Evolutionary conservation across 208 protist genomes (phyloP).

Genomic region (Wallacemonas sp.): DNA sequence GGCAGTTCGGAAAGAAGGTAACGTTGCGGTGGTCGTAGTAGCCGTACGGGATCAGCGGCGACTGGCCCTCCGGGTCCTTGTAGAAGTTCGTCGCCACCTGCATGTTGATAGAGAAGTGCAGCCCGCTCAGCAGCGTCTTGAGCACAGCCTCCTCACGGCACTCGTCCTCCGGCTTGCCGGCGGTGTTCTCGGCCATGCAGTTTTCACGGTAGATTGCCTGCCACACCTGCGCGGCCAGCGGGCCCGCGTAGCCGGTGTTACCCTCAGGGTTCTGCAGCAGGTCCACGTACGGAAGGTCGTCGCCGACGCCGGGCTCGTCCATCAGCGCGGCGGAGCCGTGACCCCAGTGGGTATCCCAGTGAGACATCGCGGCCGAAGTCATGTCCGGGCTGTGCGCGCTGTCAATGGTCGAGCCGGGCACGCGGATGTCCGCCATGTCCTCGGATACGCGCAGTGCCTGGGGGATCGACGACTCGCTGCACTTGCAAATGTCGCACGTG

Average conservation of each 20-base stretch:
- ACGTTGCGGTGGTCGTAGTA: slow-evolving; percentile 81
- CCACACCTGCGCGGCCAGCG: slow-evolving; percentile 77
- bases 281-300: slow-evolving; percentile 75
- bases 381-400: slow-evolving; percentile 12
- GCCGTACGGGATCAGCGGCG: slow-evolving; percentile 46
- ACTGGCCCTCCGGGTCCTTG: slow-evolving; percentile 63
- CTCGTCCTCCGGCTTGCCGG: slow-evolving; percentile 20
- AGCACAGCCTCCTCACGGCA: slow-evolving; percentile 71
- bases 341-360: slow-evolving; percentile 8
- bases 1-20: slow-evolving; percentile 87
- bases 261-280: slow-evolving; percentile 80
- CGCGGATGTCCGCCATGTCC: slow-evolving; percentile 82
- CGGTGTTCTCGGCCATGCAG: slow-evolving; percentile 40
- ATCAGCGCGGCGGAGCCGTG: not conserved
- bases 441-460: slow-evolving; percentile 46
- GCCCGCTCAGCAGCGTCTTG: slow-evolving; percentile 75
- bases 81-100: slow-evolving; percentile 87
- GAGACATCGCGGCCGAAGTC: not conserved
- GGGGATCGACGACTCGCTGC: slow-evolving; percentile 74
- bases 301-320: slow-evolving; percentile 20
- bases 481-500: slow-evolving; percentile 81
- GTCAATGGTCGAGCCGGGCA: slow-evolving; percentile 34
- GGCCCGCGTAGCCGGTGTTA: slow-evolving; percentile 87
- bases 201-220: slow-evolving; percentile 87
- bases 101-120: slow-evolving; percentile 89